A percentile compares a stretch with the other conserved stretches of the same genome.
Evolutionary conservation across 2,329 filamentous ascomycete species (phyloP).

Genomic region (Neopestalotiopsis sp.): DNA sequence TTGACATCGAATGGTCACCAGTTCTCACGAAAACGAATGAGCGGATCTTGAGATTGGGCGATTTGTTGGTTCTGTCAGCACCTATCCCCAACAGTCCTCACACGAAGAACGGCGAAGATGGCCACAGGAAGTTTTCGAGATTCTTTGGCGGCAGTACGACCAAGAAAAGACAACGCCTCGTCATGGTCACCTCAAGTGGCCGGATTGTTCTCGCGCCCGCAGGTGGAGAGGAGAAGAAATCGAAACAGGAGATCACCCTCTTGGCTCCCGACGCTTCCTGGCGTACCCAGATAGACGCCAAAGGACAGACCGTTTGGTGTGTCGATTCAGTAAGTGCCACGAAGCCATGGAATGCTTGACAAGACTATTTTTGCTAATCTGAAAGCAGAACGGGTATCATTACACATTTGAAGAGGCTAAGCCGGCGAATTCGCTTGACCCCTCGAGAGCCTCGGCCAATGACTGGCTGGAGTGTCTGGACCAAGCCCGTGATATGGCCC

Average conservation of each 20-base stretch:
- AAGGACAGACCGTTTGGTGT: conserved; percentile 86
- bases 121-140: conserved; percentile 86
- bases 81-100: conserved; percentile 77
- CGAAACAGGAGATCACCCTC: conserved; percentile 90
- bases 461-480: conserved; percentile 94
- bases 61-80: conserved; percentile 82
- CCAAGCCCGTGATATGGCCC: conserved; percentile 81
- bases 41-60: conserved; percentile 91
- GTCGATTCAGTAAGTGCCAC: conserved; percentile 82
- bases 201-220: conserved; percentile 89
- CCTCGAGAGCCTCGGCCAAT: conserved; percentile 71
- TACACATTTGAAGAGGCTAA: conserved; percentile 96
- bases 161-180: conserved; percentile 90
- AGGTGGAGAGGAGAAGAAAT: conserved; percentile 93
- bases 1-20: conserved; percentile 98
- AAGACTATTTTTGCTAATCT: conserved; percentile 20
- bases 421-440: conserved; percentile 57
- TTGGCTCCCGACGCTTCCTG: conserved; percentile 76
- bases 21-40: conserved; percentile 91
- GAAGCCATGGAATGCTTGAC: not conserved
- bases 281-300: conserved; percentile 82
- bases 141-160: conserved; percentile 92
- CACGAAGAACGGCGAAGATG: conserved; percentile 68
- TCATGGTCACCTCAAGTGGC: conserved; percentile 92
- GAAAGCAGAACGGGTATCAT: conserved; percentile 68